Conservation (phyloP, 768 basidiomycete species). For the Boletus vermiculosoides region DNA sequence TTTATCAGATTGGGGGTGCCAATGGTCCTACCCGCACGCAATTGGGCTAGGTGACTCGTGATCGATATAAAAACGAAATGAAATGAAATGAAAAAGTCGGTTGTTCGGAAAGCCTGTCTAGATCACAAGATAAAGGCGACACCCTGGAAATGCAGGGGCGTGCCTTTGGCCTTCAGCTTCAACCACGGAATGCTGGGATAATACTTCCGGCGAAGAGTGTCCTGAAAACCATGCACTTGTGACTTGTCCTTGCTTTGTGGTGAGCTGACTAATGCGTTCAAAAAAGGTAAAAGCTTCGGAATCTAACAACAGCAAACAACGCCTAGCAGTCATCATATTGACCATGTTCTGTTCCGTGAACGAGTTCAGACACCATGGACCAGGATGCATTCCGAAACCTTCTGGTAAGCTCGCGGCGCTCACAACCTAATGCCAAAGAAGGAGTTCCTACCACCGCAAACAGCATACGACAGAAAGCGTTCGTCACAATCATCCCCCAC, state of each 20-base stretch:
- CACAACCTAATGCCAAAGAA: constrained; percentile 14
- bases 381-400: constrained; percentile 64
- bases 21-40: constrained; percentile 27
- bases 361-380: constrained; percentile 21
- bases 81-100: constrained; percentile 6
- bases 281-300: constrained; percentile 22
- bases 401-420: constrained; percentile 36
- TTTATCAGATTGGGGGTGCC: constrained; percentile 32
- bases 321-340: not conserved
- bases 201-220: not conserved
- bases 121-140: constrained; percentile 6
- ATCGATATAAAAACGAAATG: constrained; percentile 16
- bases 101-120: not conserved
- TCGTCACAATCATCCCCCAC: constrained; percentile 5
- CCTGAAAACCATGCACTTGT: constrained; percentile 4
- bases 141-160: constrained; percentile 2
- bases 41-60: constrained; percentile 12
- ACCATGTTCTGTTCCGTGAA: not conserved
- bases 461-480: constrained; percentile 12
- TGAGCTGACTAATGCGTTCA: constrained; percentile 5
- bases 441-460: constrained; percentile 1
- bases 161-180: not conserved
- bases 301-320: constrained; percentile 33
- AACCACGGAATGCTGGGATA: not conserved
- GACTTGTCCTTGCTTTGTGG: not conserved